phyloP scores from a whole-genome alignment of 2,329 filamentous ascomycete genomes.

The Boeremia exigua region DNA sequence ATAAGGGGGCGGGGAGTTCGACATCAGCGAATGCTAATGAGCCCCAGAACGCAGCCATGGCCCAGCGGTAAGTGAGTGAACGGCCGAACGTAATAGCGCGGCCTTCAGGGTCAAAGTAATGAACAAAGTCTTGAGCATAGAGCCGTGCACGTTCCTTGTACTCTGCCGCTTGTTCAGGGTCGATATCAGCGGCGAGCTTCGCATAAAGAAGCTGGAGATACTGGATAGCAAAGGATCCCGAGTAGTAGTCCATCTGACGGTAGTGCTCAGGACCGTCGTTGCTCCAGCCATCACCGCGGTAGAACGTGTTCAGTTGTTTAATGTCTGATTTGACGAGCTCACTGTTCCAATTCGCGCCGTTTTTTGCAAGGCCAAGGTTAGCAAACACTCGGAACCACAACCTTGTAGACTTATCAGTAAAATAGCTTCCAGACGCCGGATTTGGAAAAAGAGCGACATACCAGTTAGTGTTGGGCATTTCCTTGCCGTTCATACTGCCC shows the following conservation, averaged over 20 bases:
- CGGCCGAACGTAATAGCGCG: conserved; percentile 78
- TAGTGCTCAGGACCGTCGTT: conserved; percentile 81
- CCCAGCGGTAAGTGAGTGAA: conserved; percentile 81
- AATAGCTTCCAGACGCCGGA: not conserved
- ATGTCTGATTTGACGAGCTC: conserved; percentile 76
- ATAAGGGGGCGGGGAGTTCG: conserved; percentile 72
- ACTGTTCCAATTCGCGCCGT: conserved; percentile 73
- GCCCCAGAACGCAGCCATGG: conserved; percentile 85
- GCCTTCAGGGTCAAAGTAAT: conserved; percentile 77
- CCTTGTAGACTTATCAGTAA: conserved; percentile 54
- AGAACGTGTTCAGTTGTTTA: conserved; percentile 79
- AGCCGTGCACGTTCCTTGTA: conserved; percentile 72
- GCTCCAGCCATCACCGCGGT: conserved; percentile 81
- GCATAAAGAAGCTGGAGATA: conserved; percentile 79
- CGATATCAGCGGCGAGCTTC: conserved; percentile 69
- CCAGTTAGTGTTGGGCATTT: conserved; percentile 72
- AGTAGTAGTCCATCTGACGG: conserved; percentile 87
- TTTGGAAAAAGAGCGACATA: conserved; percentile 32
- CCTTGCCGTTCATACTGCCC: conserved; percentile 79
- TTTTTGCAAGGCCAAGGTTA: conserved; percentile 77
- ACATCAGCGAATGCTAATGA: conserved; percentile 77
- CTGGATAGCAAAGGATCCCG: conserved; percentile 81
- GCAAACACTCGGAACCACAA: conserved; percentile 87
- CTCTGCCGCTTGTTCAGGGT: conserved; percentile 69
- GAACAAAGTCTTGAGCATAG: conserved; percentile 73